Base-by-base conservation (phyloP, 2,329 filamentous ascomycete genomes). In the Epichloe aotearoae region DNA sequence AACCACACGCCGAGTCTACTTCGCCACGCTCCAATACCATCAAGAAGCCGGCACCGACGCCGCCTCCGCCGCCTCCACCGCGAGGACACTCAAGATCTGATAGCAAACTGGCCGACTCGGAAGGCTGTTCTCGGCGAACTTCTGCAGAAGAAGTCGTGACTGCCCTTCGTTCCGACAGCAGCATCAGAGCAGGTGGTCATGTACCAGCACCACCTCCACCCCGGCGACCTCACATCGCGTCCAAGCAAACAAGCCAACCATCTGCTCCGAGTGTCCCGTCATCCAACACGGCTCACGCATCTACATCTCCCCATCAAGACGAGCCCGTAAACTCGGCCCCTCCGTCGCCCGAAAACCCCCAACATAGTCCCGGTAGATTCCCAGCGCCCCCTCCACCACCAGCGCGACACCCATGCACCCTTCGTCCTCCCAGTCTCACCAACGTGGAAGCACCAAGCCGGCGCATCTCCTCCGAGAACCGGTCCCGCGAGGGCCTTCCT, bases 161-260 rank as follows among this genome's bases (percentile, higher is more conserved):
- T 26, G 63, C 68, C 4, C 73, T 73, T 1, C 69, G 72, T 7
- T 64, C 73, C 4, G 72, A 72, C 19, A 74, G 71, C 53, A 57
- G 71, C 53, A 57, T 71, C 36, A 72, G 72, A 40, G 64, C 67
- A 47, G 66, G 19, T 19, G 19, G 19, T 19, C 64, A 66, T 50
- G 70, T 68, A 0, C 77, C 76, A 0, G 71, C 73, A 8, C 77
- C 78, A 15, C 77, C 79, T 17, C 77, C 78, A 1, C 75, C 78
- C 8, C 69, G 77, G 43, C 70, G 79, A 33, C 71, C 71, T 6
- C 66, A 66, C 34, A 67, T 69, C 45, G 60, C 56, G 15, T 61
- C 66, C n/a, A 68, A 61, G 38, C 64, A 63, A 41, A 56, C 59
- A 3, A 60, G 52, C 37, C 58, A 58, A 19, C 41, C 55, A 14